These are phyloP conservation scores for Ogataea degrootiae DNA, from an alignment of 805 yeast species.

Conservation along the genomic window DNA sequence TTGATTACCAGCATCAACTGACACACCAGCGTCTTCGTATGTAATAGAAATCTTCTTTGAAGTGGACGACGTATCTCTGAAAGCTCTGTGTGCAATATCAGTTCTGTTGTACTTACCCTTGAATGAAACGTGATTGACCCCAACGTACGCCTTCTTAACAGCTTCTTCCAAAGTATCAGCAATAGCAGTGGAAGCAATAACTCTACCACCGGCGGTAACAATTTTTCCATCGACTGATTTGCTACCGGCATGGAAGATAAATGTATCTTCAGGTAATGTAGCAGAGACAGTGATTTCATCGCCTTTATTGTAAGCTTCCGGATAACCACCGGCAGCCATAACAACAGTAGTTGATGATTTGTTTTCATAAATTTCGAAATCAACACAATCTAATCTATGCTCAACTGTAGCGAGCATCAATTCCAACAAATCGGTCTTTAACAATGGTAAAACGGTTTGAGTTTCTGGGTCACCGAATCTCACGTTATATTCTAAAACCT, in stretches of 20 bases:
- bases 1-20: conserved; percentile 91
- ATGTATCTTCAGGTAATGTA: conserved; percentile 51
- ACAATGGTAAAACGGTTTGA: conserved; percentile 87
- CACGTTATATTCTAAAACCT: conserved; percentile 93
- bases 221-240: conserved; percentile 48
- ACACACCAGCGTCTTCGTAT: conserved; percentile 94
- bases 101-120: conserved; percentile 75
- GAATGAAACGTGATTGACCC: conserved; percentile 74
- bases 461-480: conserved; percentile 99
- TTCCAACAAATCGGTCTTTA: conserved; percentile 89
- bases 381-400: conserved; percentile 84
- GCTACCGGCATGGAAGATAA: conserved; percentile 97
- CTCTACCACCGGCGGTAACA: conserved; percentile 94
- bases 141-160: conserved; percentile 79
- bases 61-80: conserved; percentile 43
- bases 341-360: conserved; percentile 88
- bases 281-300: conserved; percentile 65
- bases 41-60: conserved; percentile 50
- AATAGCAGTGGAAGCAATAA: conserved; percentile 87
- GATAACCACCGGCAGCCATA: conserved; percentile 96
- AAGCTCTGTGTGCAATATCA: conserved; percentile 96
- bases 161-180: conserved; percentile 74
- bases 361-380: conserved; percentile 45
- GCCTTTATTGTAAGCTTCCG: conserved; percentile 80
- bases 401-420: conserved; percentile 91